Evolutionary conservation across 2,329 filamentous ascomycete species (phyloP), one percentile per base, ranked within the genome.

Genomic region (Arthrobotrys musiformis): DNA sequence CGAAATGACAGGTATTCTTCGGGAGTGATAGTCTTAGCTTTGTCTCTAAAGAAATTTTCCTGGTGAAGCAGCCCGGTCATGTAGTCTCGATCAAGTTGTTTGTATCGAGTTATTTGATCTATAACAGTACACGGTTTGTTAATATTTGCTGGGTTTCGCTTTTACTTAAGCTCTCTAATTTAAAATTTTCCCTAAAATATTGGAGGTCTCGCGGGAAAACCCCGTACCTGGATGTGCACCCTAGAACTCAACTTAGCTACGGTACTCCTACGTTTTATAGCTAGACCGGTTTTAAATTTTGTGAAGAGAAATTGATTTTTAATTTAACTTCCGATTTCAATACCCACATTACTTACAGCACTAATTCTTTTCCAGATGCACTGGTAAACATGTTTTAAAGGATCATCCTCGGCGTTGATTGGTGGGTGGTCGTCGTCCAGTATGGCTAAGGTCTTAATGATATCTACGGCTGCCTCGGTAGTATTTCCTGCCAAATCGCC

Each of bases 341-440:
- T 28, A 40, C 72, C 50, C 33, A 61, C 7, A 63, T 77, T 17
- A 44, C 67, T 79, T 5, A 70, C 74, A 68, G 79, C 54, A 40
- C 79, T 69, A 19, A 82, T 48, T 11, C 79, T 79, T 5, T 73
- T 60, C 81, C 81, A 83, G 2, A 80, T 79, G 6, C 69, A 72
- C 60, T 82, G 81, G 58, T 83, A 82, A 4, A 81, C 79, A 52
- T 81, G 78, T 19, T 81, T 73, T 6, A 83, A 79, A 13, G 79
- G 78, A 19, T 80, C 60, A 37, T 79, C 60, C 30, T 81, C 79
- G 3, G 37, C 64, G 61, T 80, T 73, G 4, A 81, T 76, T 2
- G 58, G 54, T 8, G 82, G 79, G 42, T 82, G 70, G 17, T 78
- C 67, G 13, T 81, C 79, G n/a, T 80, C 69, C 22, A 83, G 64